phyloP scores from a whole-genome alignment of 2,329 filamentous ascomycete species.

The Exophiala spinifera region DNA sequence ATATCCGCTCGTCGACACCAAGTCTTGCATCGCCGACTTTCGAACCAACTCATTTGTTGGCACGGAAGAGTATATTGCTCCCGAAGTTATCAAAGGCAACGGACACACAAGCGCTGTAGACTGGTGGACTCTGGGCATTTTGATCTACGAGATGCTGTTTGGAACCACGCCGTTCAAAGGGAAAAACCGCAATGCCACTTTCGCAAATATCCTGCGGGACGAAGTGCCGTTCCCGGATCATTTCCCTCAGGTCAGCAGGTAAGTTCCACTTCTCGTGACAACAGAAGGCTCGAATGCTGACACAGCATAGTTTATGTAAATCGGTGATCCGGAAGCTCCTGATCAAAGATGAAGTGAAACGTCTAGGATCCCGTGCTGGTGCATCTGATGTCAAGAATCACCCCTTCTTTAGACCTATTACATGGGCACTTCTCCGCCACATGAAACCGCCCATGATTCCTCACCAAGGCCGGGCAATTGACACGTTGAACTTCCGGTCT shows the following conservation, averaged over 20 bases:
- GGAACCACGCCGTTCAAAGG: conserved; percentile 99
- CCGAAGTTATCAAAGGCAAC: conserved; percentile 97
- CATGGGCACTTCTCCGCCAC: conserved; percentile 95
- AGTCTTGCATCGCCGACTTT: conserved; percentile 97
- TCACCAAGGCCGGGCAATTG: conserved; percentile 81
- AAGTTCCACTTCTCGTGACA: conserved; percentile 45
- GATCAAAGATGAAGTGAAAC: conserved; percentile 95
- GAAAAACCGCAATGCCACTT: conserved; percentile 97
- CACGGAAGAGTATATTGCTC: conserved; percentile 97
- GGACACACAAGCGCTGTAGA: conserved; percentile 98
- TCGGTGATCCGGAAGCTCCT: conserved; percentile 92
- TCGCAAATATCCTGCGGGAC: conserved; percentile 93
- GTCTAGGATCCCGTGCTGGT: conserved; percentile 87
- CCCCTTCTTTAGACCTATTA: conserved; percentile 91
- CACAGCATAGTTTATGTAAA: conserved; percentile 74
- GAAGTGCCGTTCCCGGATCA: conserved; percentile 96
- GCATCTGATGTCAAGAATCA: conserved; percentile 96
- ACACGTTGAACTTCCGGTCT: conserved; percentile 95
- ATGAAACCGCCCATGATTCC: conserved; percentile 98
- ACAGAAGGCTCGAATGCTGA: conserved; percentile 34
- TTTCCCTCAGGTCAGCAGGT: conserved; percentile 87
- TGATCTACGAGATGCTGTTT: conserved; percentile 99
- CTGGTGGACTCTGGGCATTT: conserved; percentile 97
- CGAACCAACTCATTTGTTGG: conserved; percentile 97
- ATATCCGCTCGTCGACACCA: conserved; percentile 94